These are phyloP conservation scores for Quercus berberidifolia DNA, from an alignment of 306 rosid genomes.

Conservation along the genomic window DNA sequence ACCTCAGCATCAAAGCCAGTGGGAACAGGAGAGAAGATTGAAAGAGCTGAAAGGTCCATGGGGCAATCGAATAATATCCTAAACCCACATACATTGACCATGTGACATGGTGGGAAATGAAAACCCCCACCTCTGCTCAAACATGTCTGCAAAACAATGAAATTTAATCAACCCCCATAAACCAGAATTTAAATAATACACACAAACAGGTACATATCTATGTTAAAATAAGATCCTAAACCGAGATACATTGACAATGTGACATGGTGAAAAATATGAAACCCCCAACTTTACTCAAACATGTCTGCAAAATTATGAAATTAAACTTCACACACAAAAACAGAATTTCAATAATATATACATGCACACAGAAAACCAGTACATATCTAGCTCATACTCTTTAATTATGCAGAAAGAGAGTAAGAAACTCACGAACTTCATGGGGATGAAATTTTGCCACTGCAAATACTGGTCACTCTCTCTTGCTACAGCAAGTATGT, in stretches of 20 bases:
- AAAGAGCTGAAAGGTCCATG: conserved; percentile 71
- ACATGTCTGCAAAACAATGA: conserved; percentile 45
- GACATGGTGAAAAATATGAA: too few species aligned
- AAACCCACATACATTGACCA: conserved; percentile 63
- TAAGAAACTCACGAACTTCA: background rate
- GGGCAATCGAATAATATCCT: conserved; percentile 81
- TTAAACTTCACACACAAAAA: too few species aligned
- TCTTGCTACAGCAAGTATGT: background rate
- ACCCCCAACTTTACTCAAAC: too few species aligned
- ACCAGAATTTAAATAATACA: background rate
- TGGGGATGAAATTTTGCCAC: background rate
- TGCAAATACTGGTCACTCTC: background rate
- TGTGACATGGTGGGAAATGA: conserved; percentile 80
- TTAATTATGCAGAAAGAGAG: background rate
- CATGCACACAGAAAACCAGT: too few species aligned
- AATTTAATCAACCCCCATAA: background rate
- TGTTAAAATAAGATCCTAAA: too few species aligned
- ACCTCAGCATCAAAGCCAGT: conserved; percentile 20
- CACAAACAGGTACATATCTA: background rate
- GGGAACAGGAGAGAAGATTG: conserved; percentile 74
- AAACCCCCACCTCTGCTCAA: conserved; percentile 75
- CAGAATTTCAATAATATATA: too few species aligned
- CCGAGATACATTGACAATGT: too few species aligned
- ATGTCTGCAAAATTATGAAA: too few species aligned
- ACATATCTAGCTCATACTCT: background rate